Evolutionary conservation across 2,329 filamentous ascomycete genomes (phyloP), one percentile per base, ranked within the genome.

Genomic region (Neonectria neomacrospora): DNA sequence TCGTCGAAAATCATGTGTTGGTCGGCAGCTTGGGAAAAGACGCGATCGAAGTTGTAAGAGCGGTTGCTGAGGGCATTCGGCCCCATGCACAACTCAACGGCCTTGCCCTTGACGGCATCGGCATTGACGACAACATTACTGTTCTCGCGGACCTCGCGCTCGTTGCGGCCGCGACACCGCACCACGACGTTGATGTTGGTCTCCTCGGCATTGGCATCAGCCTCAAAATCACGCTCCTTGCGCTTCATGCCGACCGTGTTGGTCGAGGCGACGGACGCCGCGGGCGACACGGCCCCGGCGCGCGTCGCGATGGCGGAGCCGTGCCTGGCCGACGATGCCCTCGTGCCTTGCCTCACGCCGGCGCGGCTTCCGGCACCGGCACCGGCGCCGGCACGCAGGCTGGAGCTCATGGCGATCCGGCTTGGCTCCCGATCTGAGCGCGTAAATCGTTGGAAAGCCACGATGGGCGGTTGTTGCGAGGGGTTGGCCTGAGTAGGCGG

Each of bases 181-280:
- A 99, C 96, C 34, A 98, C 94, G 50, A 99, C 96, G 76, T 96
- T 96, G 80, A 99, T 99, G 77, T 97, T 99, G 8, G 95, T 98
- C 78, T 97, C 94, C 72, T 94, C 90, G 54, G 86, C 86, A 59
- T 80, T 79, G 2, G 67, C 57, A 32, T 92, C 88, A 6, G 86
- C 78, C 47, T 95, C 94, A 74, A 90, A 95, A 39, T 96, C 92
- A 74, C 92, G 88, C 71, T 96, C 92, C 78, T 97, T 97, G 74
- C 94, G 90, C 82, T 97, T 97, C 47, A 83, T 85, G 23, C 89
- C 87, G 32, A 85, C 79, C 53, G 85, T 83, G 28, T 86, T 79
- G 4, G 91, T 91, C 55, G 86, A 84, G 52, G 73, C 71, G 22
- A 92, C 76, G 8, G 91, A 92, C 48, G 88, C 88, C 63, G 91